These are phyloP conservation scores for Candida qinlingensis DNA, from an alignment of 805 yeast species.

Conservation along the genomic window DNA sequence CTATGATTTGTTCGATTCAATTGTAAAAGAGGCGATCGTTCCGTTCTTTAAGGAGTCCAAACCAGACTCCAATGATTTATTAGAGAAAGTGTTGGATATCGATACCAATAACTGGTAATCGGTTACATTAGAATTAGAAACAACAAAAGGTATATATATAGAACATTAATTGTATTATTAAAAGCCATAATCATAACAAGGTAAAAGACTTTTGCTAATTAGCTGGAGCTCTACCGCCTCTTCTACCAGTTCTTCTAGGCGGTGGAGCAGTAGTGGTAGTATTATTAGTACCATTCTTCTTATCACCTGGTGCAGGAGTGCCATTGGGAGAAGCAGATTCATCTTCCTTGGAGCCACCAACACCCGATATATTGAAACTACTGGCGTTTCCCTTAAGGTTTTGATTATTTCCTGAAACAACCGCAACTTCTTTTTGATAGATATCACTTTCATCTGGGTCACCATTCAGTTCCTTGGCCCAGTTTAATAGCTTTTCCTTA, in stretches of 20 bases:
- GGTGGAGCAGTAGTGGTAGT: constrained; percentile 14
- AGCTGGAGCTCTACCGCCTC: constrained; percentile 9
- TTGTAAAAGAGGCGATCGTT: constrained; percentile 41
- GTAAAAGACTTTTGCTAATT: background rate
- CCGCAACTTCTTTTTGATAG: constrained; percentile 26
- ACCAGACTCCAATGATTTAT: constrained; percentile 11
- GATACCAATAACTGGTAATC: constrained; percentile 31
- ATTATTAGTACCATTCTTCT: constrained; percentile 1
- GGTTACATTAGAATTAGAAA: background rate
- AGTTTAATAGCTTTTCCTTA: constrained; percentile 61
- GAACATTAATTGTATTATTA: background rate
- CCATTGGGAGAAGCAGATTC: constrained; percentile 17
- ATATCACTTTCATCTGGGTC: constrained; percentile 43
- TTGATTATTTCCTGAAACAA: background rate
- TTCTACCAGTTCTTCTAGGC: constrained; percentile 17
- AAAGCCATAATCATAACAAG: background rate
- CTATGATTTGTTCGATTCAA: constrained; percentile 56
- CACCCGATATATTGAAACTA: constrained; percentile 8
- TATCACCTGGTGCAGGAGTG: constrained; percentile 8
- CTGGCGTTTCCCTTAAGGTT: constrained; percentile 4
- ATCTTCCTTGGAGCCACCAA: constrained; percentile 11
- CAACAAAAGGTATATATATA: background rate
- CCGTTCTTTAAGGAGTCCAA: constrained; percentile 35
- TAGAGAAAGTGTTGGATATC: constrained; percentile 37
- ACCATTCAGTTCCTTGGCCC: constrained; percentile 86